These are phyloP conservation scores for Naganishia friedmannii DNA, from an alignment of 768 basidiomycete species.

Conservation along the genomic window DNA sequence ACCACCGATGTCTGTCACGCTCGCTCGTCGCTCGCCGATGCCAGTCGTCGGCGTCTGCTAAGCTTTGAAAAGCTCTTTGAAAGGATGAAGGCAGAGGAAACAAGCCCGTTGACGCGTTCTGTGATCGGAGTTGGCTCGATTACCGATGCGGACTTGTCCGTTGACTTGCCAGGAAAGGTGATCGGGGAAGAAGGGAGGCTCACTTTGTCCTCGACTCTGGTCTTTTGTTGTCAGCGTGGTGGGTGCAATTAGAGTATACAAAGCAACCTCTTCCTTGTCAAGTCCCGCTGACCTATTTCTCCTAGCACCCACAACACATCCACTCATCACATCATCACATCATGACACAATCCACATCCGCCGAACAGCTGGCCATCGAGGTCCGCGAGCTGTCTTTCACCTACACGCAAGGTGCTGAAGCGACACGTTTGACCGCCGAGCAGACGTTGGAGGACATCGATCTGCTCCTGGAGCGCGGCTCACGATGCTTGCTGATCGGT, in stretches of 20 bases:
- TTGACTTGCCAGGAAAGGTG: background rate
- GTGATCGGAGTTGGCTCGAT: background rate
- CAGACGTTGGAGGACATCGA: slow-evolving; percentile 63
- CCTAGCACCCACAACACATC: no score
- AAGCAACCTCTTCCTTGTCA: background rate
- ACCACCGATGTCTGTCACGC: background rate
- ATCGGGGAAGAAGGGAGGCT: no score
- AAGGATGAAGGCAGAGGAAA: background rate
- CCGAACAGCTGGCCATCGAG: slow-evolving; percentile 26
- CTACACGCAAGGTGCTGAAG: slow-evolving; percentile 26
- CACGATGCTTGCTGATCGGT: slow-evolving; percentile 80
- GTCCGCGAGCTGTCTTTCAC: slow-evolving; percentile 31
- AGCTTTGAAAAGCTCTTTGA: background rate
- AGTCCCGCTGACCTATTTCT: no score
- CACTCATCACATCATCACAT: no score
- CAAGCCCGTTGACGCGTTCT: slow-evolving; percentile 21
- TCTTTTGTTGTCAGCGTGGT: background rate
- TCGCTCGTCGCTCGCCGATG: no score
- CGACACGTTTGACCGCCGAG: slow-evolving; percentile 9
- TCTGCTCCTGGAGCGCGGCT: slow-evolving; percentile 68
- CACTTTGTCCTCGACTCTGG: no score
- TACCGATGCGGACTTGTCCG: slow-evolving; percentile 9
- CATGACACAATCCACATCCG: slow-evolving; percentile 5
- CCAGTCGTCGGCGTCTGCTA: background rate
- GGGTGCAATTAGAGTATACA: slow-evolving; percentile 1